Percentiles rank a stretch among this genome's conserved stretches.
These are phyloP conservation scores for Wickerhamomyces bisporus DNA, from an alignment of 805 yeast species.

Conservation along the genomic window DNA sequence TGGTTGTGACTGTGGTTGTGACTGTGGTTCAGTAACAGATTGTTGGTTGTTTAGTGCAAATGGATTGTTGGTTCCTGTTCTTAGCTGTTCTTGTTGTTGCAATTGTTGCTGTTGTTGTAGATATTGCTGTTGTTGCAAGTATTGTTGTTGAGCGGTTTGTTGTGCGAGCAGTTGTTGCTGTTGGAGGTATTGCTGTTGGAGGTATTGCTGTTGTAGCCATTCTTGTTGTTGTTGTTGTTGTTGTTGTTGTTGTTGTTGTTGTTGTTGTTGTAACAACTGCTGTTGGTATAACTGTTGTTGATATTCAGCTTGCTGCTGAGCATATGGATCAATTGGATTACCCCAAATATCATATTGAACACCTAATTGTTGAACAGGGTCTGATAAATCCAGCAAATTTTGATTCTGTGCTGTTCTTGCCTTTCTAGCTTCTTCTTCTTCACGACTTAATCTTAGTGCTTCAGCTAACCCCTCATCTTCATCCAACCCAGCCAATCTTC, in stretches of 20 bases:
- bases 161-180: constrained; percentile 10
- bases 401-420: constrained; percentile 36
- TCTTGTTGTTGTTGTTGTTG: constrained; percentile 34
- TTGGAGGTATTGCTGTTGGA: constrained; percentile 33
- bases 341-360: constrained; percentile 26
- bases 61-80: constrained; percentile 76
- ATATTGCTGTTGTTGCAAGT: constrained; percentile 32
- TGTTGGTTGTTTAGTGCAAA: constrained; percentile 43
- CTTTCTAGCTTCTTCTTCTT: constrained; percentile 69
- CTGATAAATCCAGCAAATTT: constrained; percentile 48
- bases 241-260: constrained; percentile 20
- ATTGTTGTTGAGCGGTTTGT: constrained; percentile 20
- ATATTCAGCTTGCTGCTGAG: constrained; percentile 1
- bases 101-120: constrained; percentile 30
- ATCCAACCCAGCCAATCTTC: constrained; percentile 40
- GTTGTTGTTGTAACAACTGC: constrained; percentile 14
- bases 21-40: constrained; percentile 13
- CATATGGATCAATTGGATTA: constrained; percentile 22
- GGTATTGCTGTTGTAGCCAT: constrained; percentile 32
- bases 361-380: constrained; percentile 31
- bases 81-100: constrained; percentile 32
- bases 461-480: constrained; percentile 51
- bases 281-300: constrained; percentile 7
- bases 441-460: constrained; percentile 67
- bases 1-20: constrained; percentile 14